These are phyloP conservation scores for Penicillium sp. DNA, from an alignment of 2,329 filamentous ascomycete genomes.

Conservation along the genomic window DNA sequence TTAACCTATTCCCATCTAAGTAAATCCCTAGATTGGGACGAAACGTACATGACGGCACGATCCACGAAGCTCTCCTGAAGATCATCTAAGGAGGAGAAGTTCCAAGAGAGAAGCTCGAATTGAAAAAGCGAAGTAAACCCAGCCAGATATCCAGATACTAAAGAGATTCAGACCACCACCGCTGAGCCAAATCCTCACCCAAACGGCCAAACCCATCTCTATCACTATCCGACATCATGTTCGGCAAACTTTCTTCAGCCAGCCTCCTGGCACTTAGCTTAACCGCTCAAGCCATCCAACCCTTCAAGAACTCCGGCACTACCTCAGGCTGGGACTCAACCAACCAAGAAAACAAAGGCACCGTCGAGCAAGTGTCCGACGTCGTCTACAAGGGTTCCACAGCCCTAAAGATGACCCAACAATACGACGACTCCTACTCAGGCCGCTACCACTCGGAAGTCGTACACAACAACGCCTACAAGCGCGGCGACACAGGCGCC, in stretches of 20 bases:
- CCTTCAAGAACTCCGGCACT: conserved; percentile 29
- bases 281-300: conserved; percentile 12
- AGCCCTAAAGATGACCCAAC: conserved; percentile 44
- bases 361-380: conserved; percentile 43
- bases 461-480: conserved; percentile 45
- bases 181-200: no score
- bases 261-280: conserved; percentile 1
- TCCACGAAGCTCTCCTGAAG: no score
- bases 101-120: no score
- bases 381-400: conserved; percentile 39
- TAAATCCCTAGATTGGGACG: not conserved
- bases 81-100: no score
- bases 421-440: conserved; percentile 41
- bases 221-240: not conserved
- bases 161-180: no score
- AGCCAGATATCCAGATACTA: no score
- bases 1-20: not conserved
- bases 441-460: conserved; percentile 52
- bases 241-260: not conserved
- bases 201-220: not conserved
- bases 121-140: no score
- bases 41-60: no score
- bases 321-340: conserved; percentile 42
- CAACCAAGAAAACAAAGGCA: conserved; percentile 44
- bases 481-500: conserved; percentile 45